Evolutionary conservation across 2,329 filamentous ascomycete genomes (phyloP), one percentile per base, ranked within the genome.

Genomic region (Keithomyces neogunnii): DNA sequence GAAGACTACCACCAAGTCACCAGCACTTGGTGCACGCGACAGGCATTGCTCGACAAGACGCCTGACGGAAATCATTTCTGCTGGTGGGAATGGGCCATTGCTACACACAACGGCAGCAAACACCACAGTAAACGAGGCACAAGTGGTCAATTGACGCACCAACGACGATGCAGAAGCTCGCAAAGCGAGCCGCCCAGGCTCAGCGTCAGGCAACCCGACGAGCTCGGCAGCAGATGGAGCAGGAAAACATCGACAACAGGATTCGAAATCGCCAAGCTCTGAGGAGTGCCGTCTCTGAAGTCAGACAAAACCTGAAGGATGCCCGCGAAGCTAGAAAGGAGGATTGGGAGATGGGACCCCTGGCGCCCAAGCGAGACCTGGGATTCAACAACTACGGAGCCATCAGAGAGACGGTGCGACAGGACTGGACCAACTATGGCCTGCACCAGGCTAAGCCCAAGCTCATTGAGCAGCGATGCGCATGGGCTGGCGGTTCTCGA

Each of bases 311-410:
- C 55, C 54, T 73, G 11, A 63, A 65, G 48, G 64, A 70, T 40
- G 72, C 75, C 45, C 69, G 71, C 35, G 64, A 72, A 57, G 74
- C 77, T 47, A 79, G 86, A 49, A 78, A 77, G 54, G 86, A 95
- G 65, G 85, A 92, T 66, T 95, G 87, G 82, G 73, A 85, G 56
- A 69, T 89, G 57, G 92, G 91, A 0, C 80, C 87, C 7, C 65
- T 96, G 56, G 85, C 89, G 3, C 90, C 91, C 2, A 85, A 85
- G 64, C 78, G 84, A 60, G 86, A 93, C 68, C 72, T 84, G 39
- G 86, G 85, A 54, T 71, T 76, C 58, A 75, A 77, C 46, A 73
- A 69, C 30, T 86, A 83, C 62, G 89, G 84, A 55, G 76, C 85
- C 56, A 55, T 69, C 51, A 60, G 63, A 33, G 68, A 71, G 53